Evolutionary conservation across 169 alveolate genomes (phyloP).

Genomic region (Plasmodium inui): DNA sequence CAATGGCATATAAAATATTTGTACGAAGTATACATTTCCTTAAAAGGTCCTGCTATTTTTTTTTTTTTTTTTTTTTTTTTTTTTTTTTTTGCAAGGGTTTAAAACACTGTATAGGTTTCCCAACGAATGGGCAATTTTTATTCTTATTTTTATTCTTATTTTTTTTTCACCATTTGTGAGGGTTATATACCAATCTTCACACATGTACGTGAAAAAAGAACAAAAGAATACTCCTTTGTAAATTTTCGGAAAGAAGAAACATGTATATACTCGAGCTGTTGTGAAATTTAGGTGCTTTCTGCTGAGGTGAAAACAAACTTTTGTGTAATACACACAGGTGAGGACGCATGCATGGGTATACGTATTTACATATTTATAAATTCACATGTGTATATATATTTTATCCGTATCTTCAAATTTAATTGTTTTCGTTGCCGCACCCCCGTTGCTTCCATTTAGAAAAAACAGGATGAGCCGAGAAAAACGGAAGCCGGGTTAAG

Average conservation of each 20-base stretch:
- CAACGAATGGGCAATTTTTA: neutral
- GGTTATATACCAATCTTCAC: neutral
- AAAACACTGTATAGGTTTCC: neutral
- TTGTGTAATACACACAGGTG: neutral
- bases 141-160: no score
- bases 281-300: neutral
- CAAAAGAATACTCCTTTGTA: neutral
- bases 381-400: neutral
- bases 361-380: no score
- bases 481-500: neutral
- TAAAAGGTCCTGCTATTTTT: neutral
- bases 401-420: neutral
- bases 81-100: neutral
- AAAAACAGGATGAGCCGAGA: neutral
- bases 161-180: neutral
- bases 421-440: neutral
- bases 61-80: neutral
- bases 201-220: neutral
- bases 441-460: neutral
- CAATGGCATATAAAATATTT: neutral
- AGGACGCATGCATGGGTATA: neutral
- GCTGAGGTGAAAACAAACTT: neutral
- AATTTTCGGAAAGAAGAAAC: neutral
- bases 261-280: neutral
- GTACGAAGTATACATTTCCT: neutral